A percentile compares a stretch with the other conserved stretches of the same genome.
phyloP scores from a whole-genome alignment of 2,329 filamentous ascomycete genomes.

The Colletotrichum gloeosporioides region DNA sequence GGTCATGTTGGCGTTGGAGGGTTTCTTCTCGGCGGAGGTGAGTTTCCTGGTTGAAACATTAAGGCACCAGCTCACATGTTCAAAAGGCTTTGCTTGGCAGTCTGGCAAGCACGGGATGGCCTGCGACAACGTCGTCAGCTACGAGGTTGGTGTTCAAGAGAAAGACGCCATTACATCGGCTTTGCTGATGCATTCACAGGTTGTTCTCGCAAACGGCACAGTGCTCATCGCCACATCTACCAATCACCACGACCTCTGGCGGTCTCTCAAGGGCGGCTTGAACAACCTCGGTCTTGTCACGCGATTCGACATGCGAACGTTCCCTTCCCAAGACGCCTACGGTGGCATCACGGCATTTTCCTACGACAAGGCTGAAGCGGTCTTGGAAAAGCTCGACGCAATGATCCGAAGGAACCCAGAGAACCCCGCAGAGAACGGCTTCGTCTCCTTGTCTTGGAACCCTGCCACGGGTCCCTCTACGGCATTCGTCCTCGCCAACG shows the following conservation, averaged over 20 bases:
- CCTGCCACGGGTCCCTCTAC: not conserved
- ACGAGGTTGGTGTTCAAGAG: not conserved
- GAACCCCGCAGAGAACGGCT: not conserved
- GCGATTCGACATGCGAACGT: constrained; percentile 33
- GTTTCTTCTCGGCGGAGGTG: constrained; percentile 32
- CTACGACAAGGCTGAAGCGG: not conserved
- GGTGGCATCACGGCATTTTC: not conserved
- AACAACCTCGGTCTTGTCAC: constrained; percentile 48
- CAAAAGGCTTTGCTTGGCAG: constrained; percentile 25
- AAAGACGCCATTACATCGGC: not conserved
- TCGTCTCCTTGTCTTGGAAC: not conserved
- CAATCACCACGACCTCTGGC: constrained; percentile 44
- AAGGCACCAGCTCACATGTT: not conserved
- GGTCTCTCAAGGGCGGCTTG: constrained; percentile 48
- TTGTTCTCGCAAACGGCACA: constrained; percentile 45
- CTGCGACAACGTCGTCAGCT: constrained; percentile 42
- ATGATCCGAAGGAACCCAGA: not conserved
- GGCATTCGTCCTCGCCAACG: not conserved
- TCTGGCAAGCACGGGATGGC: constrained; percentile 28
- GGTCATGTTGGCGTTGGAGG: constrained; percentile 29
- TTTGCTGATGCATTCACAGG: constrained; percentile 21
- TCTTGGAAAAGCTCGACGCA: not conserved
- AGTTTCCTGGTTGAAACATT: not conserved
- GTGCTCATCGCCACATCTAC: constrained; percentile 40
- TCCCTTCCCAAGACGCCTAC: constrained; percentile 11